Evolutionary conservation across 768 basidiomycete species (phyloP).

Genomic region (Leccinum pellstonianum): DNA sequence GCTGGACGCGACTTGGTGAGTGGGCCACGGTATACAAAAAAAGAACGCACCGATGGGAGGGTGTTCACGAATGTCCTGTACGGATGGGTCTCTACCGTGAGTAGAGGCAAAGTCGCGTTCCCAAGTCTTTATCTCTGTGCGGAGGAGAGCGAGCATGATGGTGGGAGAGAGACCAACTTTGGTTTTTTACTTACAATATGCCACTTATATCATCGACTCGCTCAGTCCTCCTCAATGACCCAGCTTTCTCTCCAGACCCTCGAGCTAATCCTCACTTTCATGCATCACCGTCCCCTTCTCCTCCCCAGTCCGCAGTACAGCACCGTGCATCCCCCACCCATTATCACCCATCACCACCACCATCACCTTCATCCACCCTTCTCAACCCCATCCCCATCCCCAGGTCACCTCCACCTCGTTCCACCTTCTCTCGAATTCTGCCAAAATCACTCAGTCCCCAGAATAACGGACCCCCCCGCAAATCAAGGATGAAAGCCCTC

Average conservation of each 20-base stretch:
- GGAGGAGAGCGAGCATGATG: conserved; percentile 36
- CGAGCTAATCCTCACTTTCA: conserved; percentile 44
- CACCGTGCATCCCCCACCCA: neutral
- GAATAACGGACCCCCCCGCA: conserved; percentile 13
- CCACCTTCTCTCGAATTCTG: neutral
- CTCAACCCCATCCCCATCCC: neutral
- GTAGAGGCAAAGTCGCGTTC: conserved; percentile 62
- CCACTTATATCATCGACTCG: neutral
- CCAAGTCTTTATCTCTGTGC: conserved; percentile 75
- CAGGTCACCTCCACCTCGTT: neutral
- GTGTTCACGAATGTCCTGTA: conserved; percentile 68
- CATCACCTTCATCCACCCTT: neutral
- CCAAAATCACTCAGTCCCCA: neutral
- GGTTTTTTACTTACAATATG: neutral
- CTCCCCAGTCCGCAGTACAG: neutral
- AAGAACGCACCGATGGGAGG: conserved; percentile 58
- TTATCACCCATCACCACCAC: neutral
- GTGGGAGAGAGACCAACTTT: no score
- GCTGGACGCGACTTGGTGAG: conserved; percentile 40
- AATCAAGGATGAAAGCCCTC: conserved; percentile 26
- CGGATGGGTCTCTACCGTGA: conserved; percentile 57
- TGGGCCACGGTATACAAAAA: neutral
- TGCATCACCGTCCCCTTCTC: conserved; percentile 19
- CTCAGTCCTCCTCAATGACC: neutral
- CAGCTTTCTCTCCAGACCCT: conserved; percentile 52